Base-by-base conservation (phyloP, 208 protist species). In the Crithidia brevicula region DNA sequence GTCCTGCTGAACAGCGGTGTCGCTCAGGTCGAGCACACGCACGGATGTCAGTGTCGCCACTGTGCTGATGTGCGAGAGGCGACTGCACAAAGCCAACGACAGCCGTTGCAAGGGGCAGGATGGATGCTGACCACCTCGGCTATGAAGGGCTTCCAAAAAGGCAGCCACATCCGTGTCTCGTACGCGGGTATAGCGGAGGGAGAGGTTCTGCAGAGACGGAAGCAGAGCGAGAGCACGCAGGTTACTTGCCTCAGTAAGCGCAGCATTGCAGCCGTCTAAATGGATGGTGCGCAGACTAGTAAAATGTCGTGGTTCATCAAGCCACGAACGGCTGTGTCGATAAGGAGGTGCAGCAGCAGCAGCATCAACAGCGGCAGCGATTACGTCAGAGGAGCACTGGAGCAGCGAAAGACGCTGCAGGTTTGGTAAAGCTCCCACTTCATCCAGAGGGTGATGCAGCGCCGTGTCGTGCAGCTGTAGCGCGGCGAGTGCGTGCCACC, bases 201-300 rank as follows among this genome's bases (percentile, higher is more conserved):
- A 69, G 9, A 69, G 5, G 28, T 52, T 56, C 28, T 60, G 63
- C n/a, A 69, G 28, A 3, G 52, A 50, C 2, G 51, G 63, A n/a
- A 69, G 40, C 20, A 47, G 63, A 15, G 30, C 63, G 4, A 69
- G 51, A 31, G 30, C 13, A 15, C 11, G 63, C 23, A 69, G 23
- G 25, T 34, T 69, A 1, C 27, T 40, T 23, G 25, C 51, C 4
- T 60, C 40, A 9, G 20, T 27, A 16, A 58, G 4, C 15, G 38
- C 22, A 22, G 13, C 63, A 27, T 58, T 23, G 33, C 63, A 60
- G 20, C n/a, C 51, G n/a, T 69, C 51, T 9, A 68, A 40, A 5
- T 27, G 9, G 25, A 69, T 51, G 28, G 63, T 69, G 52, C 52
- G 51, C 13, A 69, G 51, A 1, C n/a, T 11, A 8, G 51, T n/a